Conservation (phyloP, 2,329 filamentous ascomycete genomes). For the Epichloe elymi region DNA sequence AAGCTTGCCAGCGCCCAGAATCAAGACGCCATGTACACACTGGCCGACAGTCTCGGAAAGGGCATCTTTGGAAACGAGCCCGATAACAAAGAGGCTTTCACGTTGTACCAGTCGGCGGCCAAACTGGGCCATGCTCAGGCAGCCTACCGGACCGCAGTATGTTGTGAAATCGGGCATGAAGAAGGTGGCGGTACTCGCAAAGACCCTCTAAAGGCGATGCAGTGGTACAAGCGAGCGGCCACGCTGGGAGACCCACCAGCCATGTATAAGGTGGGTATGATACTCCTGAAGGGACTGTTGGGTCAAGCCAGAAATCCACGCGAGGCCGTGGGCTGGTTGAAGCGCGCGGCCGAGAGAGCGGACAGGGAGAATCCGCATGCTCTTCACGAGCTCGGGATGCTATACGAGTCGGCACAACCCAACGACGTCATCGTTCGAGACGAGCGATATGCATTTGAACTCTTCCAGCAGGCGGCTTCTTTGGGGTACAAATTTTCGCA, state of each 20-base stretch:
- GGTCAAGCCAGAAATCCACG: slow-evolving; percentile 70
- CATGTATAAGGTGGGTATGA: slow-evolving; percentile 99
- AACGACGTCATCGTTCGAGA: slow-evolving; percentile 70
- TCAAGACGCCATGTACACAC: slow-evolving; percentile 80
- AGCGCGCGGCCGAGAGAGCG: slow-evolving; percentile 78
- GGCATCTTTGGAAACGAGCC: slow-evolving; percentile 65
- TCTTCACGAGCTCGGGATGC: slow-evolving; percentile 68
- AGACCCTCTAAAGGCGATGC: slow-evolving; percentile 86
- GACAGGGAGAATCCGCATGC: slow-evolving; percentile 89
- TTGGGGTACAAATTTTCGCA: slow-evolving; percentile 93
- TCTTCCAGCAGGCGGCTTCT: slow-evolving; percentile 77
- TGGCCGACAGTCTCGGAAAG: slow-evolving; percentile 80
- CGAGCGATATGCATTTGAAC: slow-evolving; percentile 62
- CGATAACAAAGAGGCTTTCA: slow-evolving; percentile 87
- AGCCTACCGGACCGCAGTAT: slow-evolving; percentile 90
- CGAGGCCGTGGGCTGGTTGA: slow-evolving; percentile 85
- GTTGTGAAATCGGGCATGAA: slow-evolving; percentile 90
- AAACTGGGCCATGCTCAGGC: slow-evolving; percentile 77
- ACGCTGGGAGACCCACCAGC: slow-evolving; percentile 81
- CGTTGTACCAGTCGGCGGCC: slow-evolving; percentile 83
- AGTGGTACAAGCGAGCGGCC: slow-evolving; percentile 94
- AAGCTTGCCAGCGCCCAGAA: slow-evolving; percentile 66
- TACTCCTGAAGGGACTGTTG: slow-evolving; percentile 83
- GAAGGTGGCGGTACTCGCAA: slow-evolving; percentile 86
- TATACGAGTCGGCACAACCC: slow-evolving; percentile 49